phyloP scores from a whole-genome alignment of 176 grass and related monocot genomes.

The Bromus sterilis region DNA sequence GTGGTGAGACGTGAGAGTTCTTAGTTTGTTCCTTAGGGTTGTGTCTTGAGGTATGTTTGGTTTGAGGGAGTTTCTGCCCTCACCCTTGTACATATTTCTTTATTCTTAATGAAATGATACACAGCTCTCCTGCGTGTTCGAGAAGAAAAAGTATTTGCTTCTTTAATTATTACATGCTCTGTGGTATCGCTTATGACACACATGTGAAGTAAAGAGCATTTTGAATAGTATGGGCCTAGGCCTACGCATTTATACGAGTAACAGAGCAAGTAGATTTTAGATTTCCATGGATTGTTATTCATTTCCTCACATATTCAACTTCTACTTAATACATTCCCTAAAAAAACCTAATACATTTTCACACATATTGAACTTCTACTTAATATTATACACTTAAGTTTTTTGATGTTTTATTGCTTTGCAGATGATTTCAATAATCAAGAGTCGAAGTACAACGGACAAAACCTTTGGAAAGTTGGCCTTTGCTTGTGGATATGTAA shows the following conservation, averaged over 20 bases:
- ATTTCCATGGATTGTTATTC: not conserved
- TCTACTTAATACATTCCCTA: not conserved
- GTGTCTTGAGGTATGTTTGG: not conserved
- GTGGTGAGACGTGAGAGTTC: not conserved
- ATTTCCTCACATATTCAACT: not conserved
- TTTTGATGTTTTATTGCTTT: constrained; percentile 3
- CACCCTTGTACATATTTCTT: not conserved
- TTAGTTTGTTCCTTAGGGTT: not conserved
- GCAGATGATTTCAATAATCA: constrained; percentile 52
- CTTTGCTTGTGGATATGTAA: constrained; percentile 50
- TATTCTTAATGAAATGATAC: not conserved
- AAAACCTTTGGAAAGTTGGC: constrained; percentile 40
- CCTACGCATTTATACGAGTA: not conserved
- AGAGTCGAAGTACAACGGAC: constrained; percentile 43
- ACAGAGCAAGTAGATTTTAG: not conserved
- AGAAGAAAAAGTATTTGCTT: not conserved
- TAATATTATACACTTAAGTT: constrained; percentile 7
- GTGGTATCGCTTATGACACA: not conserved
- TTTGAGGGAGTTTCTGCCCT: not conserved
- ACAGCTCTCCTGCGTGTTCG: not conserved
- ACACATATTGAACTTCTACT: not conserved
- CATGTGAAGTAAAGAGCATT: not conserved
- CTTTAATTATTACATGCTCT: not conserved
- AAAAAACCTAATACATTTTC: not conserved
- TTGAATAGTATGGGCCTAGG: not conserved